These are phyloP conservation scores for Neocatenulostroma microsporum DNA, from an alignment of 2,329 filamentous ascomycete species.

Conservation along the genomic window DNA sequence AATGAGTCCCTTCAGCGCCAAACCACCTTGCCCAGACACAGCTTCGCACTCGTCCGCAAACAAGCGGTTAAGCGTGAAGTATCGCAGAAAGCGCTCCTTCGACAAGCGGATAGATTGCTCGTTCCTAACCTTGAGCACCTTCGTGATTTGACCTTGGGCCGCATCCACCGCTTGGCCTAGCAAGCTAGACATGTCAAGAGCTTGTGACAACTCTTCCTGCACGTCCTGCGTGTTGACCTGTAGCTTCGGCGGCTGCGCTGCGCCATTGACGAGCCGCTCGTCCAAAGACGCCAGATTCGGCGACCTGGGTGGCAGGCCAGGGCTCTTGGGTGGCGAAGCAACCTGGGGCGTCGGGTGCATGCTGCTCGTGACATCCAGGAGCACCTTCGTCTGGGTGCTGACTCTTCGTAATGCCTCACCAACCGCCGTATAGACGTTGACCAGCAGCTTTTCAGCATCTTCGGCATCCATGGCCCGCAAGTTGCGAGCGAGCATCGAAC, in stretches of 20 bases:
- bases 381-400: conserved; percentile 83
- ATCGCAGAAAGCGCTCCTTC: conserved; percentile 64
- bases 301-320: conserved; percentile 12
- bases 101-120: conserved; percentile 64
- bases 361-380: conserved; percentile 87
- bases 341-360: conserved; percentile 41
- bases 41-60: conserved; percentile 84
- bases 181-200: conserved; percentile 68
- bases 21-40: conserved; percentile 70
- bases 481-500: conserved; percentile 78
- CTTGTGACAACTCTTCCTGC: conserved; percentile 69
- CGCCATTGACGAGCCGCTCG: conserved; percentile 28
- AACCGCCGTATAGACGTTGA: conserved; percentile 76
- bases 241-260: conserved; percentile 9
- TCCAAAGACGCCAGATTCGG: conserved; percentile 39
- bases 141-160: conserved; percentile 64
- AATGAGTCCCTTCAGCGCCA: conserved; percentile 69
- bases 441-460: conserved; percentile 75
- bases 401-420: conserved; percentile 79
- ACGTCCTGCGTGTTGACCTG: conserved; percentile 17
- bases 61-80: conserved; percentile 72
- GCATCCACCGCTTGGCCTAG: conserved; percentile 74
- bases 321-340: conserved; percentile 15
- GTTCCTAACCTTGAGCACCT: conserved; percentile 66
- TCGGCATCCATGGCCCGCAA: conserved; percentile 72